A percentile compares a stretch with the other conserved stretches of the same genome.
Evolutionary conservation across 306 rosid species (phyloP).

Genomic region (Vicia villosa): DNA sequence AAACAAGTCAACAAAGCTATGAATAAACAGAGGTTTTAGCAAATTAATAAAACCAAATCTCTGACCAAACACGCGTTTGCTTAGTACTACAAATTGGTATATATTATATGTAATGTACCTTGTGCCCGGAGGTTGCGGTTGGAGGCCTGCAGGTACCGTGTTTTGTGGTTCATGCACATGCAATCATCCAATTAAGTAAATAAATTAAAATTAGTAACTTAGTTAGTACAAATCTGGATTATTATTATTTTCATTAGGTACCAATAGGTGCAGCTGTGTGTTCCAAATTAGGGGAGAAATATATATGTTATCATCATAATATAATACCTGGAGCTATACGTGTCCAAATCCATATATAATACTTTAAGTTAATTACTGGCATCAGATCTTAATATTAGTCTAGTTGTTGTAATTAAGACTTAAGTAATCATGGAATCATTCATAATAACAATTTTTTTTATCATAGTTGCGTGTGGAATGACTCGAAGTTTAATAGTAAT

Average conservation of each 20-base stretch:
- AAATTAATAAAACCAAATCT: constrained; percentile 35
- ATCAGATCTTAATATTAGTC: constrained; percentile 31
- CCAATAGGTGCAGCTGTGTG: constrained; percentile 28
- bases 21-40: constrained; percentile 8
- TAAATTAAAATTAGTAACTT: background rate
- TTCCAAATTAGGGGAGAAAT: background rate
- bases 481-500: constrained; percentile 36
- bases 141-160: constrained; percentile 48
- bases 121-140: constrained; percentile 44
- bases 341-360: background rate
- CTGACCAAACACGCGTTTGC: constrained; percentile 28
- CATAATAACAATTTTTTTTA: too few species aligned
- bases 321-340: background rate
- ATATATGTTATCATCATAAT: background rate
- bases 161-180: constrained; percentile 76
- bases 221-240: constrained; percentile 31
- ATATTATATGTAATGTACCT: constrained; percentile 36
- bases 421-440: constrained; percentile 45
- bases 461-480: constrained; percentile 46
- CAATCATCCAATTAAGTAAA: constrained; percentile 11
- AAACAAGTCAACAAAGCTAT: constrained; percentile 46
- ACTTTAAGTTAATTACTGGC: background rate
- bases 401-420: constrained; percentile 42
- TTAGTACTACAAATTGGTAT: constrained; percentile 28
- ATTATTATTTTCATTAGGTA: constrained; percentile 36